Evolutionary conservation across 129 eudicot genomes (phyloP).

Genomic region (Solidago caesia): DNA sequence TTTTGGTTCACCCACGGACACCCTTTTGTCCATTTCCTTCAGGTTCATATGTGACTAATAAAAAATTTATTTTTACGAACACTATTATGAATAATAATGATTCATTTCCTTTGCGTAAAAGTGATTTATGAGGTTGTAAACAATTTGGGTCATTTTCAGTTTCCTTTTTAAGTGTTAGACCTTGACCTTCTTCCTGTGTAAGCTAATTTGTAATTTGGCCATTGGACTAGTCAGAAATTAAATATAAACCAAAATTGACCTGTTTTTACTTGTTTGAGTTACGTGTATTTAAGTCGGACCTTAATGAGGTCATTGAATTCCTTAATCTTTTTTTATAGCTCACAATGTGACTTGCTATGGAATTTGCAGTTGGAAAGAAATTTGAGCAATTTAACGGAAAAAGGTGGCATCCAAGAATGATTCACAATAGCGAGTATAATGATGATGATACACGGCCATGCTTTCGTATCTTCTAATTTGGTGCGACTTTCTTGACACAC

Average conservation of each 20-base stretch:
- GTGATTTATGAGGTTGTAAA: not conserved
- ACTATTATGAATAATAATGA: not conserved
- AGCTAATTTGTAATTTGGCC: not conserved
- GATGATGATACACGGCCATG: not conserved
- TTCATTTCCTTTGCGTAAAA: not conserved
- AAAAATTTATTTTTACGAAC: not conserved
- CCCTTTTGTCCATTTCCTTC: not conserved
- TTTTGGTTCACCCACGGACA: not conserved
- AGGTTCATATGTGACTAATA: not conserved
- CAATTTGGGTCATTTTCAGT: not conserved
- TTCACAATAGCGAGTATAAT: not conserved
- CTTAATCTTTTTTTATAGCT: not conserved
- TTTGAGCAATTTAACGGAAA: conserved; percentile 36
- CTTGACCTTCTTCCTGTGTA: not conserved
- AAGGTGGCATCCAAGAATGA: conserved; percentile 40
- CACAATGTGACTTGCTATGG: not conserved
- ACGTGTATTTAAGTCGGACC: not conserved
- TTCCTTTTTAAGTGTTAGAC: too few relatives aligned
- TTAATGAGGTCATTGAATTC: not conserved
- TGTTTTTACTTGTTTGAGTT: not conserved
- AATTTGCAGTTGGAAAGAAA: conserved; percentile 71
- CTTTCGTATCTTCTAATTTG: conserved; percentile 1
- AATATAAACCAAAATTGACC: not conserved
- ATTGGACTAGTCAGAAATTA: not conserved
- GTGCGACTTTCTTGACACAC: not conserved